phyloP scores from a whole-genome alignment of 1,284 basidiomycete genomes.

The Fomitopsis pinicola region DNA sequence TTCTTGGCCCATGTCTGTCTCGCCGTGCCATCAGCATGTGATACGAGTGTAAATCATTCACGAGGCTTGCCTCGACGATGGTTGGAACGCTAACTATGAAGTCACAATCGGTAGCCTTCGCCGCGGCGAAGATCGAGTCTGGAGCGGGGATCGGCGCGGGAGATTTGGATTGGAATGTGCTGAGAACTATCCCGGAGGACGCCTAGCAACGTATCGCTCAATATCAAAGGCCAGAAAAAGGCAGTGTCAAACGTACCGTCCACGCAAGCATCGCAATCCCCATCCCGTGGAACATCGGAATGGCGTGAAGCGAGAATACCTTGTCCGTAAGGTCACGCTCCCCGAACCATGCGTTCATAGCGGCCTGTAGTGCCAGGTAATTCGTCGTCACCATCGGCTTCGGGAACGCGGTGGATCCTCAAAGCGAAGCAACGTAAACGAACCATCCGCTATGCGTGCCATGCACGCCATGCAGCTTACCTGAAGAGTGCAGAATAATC shows the following conservation, averaged over 20 bases:
- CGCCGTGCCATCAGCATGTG: not conserved
- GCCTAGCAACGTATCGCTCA: constrained; percentile 7
- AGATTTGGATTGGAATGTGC: constrained; percentile 16
- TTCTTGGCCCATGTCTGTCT: constrained; percentile 3
- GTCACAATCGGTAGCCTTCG: constrained; percentile 11
- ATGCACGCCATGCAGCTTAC: constrained; percentile 10
- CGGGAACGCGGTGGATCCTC: constrained; percentile 24
- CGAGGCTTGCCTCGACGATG: constrained; percentile 12
- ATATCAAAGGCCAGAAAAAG: too few relatives aligned
- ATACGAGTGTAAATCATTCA: not conserved
- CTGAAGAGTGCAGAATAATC: constrained; percentile 27
- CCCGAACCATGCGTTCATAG: constrained; percentile 6
- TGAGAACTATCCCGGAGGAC: constrained; percentile 11
- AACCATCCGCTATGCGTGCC: too few relatives aligned
- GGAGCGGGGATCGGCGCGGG: constrained; percentile 19
- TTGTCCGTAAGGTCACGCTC: constrained; percentile 16
- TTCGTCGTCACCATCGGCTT: constrained; percentile 19
- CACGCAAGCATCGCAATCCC: constrained; percentile 9
- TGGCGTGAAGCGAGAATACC: constrained; percentile 14
- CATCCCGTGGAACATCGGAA: constrained; percentile 22
- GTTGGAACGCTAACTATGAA: constrained; percentile 20
- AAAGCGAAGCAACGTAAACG: not conserved
- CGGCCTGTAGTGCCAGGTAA: constrained; percentile 3
- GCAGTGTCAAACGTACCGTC: constrained; percentile 1
- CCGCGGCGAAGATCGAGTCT: constrained; percentile 11